A percentile compares a stretch with the other conserved stretches of the same genome.
Evolutionary conservation across 441 rosid genomes (phyloP).

Genomic region (Erodium trifolium): DNA sequence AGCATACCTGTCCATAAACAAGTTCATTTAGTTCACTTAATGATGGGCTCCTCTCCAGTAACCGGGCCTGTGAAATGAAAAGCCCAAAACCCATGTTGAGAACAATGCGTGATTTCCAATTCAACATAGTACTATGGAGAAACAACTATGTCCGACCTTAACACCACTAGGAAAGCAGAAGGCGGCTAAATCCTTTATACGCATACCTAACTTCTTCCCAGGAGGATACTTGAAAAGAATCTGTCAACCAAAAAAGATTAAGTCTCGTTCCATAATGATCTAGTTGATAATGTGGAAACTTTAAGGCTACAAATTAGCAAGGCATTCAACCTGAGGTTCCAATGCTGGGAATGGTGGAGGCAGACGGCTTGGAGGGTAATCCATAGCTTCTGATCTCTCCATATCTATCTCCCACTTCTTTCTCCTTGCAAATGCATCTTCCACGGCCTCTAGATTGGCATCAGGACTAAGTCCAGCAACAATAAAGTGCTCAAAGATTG

Average conservation of each 20-base stretch:
- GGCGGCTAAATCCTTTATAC: conserved; percentile 71
- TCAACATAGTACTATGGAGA: not conserved
- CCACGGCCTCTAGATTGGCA: conserved; percentile 66
- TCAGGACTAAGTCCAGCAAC: conserved; percentile 83
- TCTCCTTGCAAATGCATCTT: conserved; percentile 75
- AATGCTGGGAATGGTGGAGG: conserved; percentile 61
- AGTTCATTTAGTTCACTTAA: conserved; percentile 89
- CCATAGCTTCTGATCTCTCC: conserved; percentile 48
- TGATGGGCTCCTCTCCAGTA: conserved; percentile 87
- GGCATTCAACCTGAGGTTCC: conserved; percentile 73
- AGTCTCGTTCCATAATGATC: not conserved
- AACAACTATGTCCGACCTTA: conserved; percentile 44
- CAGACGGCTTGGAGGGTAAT: conserved; percentile 24
- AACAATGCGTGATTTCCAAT: not conserved
- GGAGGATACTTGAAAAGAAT: conserved; percentile 86
- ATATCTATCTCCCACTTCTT: conserved; percentile 73
- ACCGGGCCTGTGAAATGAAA: conserved; percentile 46
- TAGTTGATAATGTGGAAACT: too few species aligned
- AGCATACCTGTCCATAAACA: conserved; percentile 85
- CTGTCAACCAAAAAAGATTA: conserved; percentile 31
- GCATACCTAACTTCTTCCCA: conserved; percentile 72
- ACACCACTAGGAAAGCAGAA: conserved; percentile 95
- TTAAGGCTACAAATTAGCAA: not conserved
- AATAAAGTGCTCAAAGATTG: conserved; percentile 84
- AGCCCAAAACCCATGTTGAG: not conserved